phyloP scores from a whole-genome alignment of 1,284 basidiomycete genomes.

The Malassezia equina region DNA sequence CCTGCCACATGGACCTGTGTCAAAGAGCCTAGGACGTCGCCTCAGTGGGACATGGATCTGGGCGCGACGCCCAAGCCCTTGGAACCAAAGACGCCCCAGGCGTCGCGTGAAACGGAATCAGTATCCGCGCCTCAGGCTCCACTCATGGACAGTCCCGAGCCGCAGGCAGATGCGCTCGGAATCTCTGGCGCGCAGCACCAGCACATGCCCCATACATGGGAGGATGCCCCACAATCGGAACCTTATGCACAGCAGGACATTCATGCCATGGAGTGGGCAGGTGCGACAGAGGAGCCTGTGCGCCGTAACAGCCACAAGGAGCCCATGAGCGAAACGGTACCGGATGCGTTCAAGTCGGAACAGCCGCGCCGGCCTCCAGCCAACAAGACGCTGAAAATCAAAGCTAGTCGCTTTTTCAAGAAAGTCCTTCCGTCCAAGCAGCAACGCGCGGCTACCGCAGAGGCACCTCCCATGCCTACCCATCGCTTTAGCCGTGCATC shows the following conservation, averaged over 20 bases:
- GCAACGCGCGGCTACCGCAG: background rate
- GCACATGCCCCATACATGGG: background rate
- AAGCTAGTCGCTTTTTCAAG: slow-evolving; percentile 14
- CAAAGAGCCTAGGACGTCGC: background rate
- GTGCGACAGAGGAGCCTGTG: background rate
- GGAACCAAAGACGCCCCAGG: background rate
- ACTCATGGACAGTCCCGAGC: background rate
- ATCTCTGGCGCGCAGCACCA: background rate
- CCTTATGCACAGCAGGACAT: too few relatives aligned
- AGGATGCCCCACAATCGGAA: too few relatives aligned
- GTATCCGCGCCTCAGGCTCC: background rate
- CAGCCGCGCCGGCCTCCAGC: background rate
- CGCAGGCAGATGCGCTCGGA: background rate
- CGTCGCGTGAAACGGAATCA: background rate
- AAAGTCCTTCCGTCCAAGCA: background rate
- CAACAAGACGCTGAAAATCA: slow-evolving; percentile 9
- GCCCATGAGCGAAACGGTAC: background rate
- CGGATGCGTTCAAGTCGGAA: background rate
- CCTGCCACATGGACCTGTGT: background rate
- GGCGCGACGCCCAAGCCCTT: background rate
- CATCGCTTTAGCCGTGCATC: background rate
- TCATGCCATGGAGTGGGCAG: too few relatives aligned
- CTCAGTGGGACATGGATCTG: background rate
- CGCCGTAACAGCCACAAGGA: background rate
- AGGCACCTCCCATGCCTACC: background rate